These are phyloP conservation scores for Plasmodium adleri DNA, from an alignment of 169 alveolate genomes.

Conservation along the genomic window DNA sequence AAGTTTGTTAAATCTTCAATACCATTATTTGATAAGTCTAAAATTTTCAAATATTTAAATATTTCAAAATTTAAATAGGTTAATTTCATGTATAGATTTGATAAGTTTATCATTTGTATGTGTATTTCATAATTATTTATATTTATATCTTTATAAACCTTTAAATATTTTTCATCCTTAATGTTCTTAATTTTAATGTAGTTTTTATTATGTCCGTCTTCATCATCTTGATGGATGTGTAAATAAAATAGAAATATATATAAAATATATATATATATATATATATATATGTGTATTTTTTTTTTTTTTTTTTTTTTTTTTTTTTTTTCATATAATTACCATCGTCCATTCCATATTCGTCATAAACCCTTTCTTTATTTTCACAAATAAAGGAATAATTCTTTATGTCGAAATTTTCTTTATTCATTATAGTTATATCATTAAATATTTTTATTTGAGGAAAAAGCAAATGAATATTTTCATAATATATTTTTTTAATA, in stretches of 20 bases:
- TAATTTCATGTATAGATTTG: constrained; percentile 9
- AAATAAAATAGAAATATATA: not conserved
- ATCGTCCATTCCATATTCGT: not conserved
- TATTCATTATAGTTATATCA: constrained; percentile 72
- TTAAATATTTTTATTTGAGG: constrained; percentile 78
- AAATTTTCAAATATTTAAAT: constrained; percentile 13
- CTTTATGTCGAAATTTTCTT: constrained; percentile 77
- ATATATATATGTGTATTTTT: not conserved
- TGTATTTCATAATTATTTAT: not conserved
- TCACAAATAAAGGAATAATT: constrained; percentile 1
- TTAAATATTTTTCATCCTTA: not conserved
- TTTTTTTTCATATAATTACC: not conserved
- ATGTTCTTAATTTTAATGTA: not conserved
- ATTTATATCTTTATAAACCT: constrained; percentile 19
- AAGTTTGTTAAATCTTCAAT: constrained; percentile 22
- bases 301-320: not conserved
- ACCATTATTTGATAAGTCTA: constrained; percentile 50
- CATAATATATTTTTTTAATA: constrained; percentile 8
- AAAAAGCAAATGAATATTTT: constrained; percentile 66
- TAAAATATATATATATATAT: not conserved
- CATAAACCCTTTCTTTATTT: not conserved
- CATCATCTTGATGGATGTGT: not conserved
- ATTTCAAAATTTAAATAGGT: constrained; percentile 7
- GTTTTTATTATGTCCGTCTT: not conserved
- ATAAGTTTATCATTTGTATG: constrained; percentile 18